Percentiles rank a stretch among this genome's conserved stretches.
Evolutionary conservation across 768 basidiomycete genomes (phyloP).

Genomic region (Boletus insuetus): DNA sequence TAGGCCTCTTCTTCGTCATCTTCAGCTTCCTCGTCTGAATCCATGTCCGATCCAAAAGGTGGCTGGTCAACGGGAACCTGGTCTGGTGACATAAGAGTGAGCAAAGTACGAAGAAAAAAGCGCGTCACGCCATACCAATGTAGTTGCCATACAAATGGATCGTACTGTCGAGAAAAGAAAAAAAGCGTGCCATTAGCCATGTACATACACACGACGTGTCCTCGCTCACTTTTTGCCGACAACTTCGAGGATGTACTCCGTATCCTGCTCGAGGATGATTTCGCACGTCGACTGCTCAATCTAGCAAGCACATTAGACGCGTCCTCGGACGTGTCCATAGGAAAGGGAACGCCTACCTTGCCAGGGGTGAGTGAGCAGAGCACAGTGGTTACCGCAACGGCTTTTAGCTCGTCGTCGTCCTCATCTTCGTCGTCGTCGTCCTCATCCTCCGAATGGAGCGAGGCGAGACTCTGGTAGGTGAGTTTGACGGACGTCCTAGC

Average conservation of each 20-base stretch:
- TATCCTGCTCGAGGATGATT: slow-evolving; percentile 65
- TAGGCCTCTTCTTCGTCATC: slow-evolving; percentile 45
- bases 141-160: slow-evolving; percentile 85
- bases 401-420: slow-evolving; percentile 37
- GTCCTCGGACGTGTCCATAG: background rate
- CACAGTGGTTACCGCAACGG: slow-evolving; percentile 48
- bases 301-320: slow-evolving; percentile 37
- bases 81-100: slow-evolving; percentile 37
- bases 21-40: slow-evolving; percentile 41
- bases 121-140: slow-evolving; percentile 47
- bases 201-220: background rate
- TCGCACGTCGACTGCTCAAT: slow-evolving; percentile 75
- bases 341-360: slow-evolving; percentile 48
- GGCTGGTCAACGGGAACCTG: slow-evolving; percentile 49
- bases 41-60: slow-evolving; percentile 50
- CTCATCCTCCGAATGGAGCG: slow-evolving; percentile 39
- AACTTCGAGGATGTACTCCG: slow-evolving; percentile 63
- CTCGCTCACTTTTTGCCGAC: slow-evolving; percentile 76
- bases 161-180: slow-evolving; percentile 40
- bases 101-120: background rate
- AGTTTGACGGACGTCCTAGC: slow-evolving; percentile 69
- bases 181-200: slow-evolving; percentile 7
- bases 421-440: slow-evolving; percentile 49
- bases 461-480: slow-evolving; percentile 43
- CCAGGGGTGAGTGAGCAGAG: slow-evolving; percentile 81